A percentile compares a stretch with the other conserved stretches of the same genome.
phyloP scores from a whole-genome alignment of 2,329 filamentous ascomycete genomes.

The Calonectria crousiana region DNA sequence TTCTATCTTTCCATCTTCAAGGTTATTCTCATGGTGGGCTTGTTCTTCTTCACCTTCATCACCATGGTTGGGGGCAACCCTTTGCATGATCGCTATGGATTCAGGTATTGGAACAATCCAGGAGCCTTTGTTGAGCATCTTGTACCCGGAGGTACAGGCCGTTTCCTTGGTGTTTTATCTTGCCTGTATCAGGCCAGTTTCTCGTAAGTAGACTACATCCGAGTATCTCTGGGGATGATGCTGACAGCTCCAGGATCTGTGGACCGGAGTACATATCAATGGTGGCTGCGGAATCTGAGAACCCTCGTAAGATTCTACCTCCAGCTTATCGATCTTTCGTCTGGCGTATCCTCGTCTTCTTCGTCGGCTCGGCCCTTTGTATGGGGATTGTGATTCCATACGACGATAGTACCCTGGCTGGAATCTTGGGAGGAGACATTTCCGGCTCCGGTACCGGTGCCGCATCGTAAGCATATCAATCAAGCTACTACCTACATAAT shows the following conservation, averaged over 20 bases:
- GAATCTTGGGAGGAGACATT: conserved; percentile 9
- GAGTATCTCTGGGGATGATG: not conserved
- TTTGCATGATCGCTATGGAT: conserved; percentile 15
- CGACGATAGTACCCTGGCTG: conserved; percentile 9
- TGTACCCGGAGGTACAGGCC: not conserved
- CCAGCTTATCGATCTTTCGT: conserved; percentile 80
- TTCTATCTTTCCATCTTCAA: conserved; percentile 23
- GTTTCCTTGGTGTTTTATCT: conserved; percentile 19
- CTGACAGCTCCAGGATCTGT: conserved; percentile 7
- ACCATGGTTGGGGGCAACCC: conserved; percentile 22
- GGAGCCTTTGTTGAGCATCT: conserved; percentile 22
- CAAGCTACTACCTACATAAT: no score
- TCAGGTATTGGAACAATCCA: conserved; percentile 20
- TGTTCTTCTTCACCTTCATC: conserved; percentile 24
- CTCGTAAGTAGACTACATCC: not conserved
- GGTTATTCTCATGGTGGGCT: conserved; percentile 6
- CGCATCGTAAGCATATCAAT: conserved; percentile 12
- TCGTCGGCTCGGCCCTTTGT: conserved; percentile 65
- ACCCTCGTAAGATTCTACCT: conserved; percentile 73
- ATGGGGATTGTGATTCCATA: conserved; percentile 25
- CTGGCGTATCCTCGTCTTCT: conserved; percentile 78
- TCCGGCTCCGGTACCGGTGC: conserved; percentile 20
- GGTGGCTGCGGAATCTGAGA: conserved; percentile 20
- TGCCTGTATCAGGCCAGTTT: conserved; percentile 27
- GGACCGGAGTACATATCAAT: conserved; percentile 26